Conservation (phyloP, 108 stramenopile genomes). For the Cylindrotheca closterium region DNA sequence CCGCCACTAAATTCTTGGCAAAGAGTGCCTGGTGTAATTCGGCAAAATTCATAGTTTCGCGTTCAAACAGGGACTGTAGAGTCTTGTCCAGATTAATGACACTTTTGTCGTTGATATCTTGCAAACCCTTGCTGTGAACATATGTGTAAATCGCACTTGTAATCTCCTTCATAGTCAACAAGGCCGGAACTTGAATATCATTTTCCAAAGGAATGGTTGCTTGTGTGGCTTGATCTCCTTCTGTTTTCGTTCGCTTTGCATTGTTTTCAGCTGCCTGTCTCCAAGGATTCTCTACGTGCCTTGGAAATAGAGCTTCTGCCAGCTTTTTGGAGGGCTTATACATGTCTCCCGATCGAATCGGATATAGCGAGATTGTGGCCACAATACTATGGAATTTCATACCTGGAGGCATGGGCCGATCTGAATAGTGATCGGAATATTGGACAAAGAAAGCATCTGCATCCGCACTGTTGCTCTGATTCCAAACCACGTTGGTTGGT, state of each 20-base stretch:
- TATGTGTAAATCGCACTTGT: conserved; percentile 59
- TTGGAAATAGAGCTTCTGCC: conserved; percentile 63
- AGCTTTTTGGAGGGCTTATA: conserved; percentile 50
- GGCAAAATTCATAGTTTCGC: conserved; percentile 67
- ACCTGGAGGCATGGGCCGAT: conserved; percentile 32
- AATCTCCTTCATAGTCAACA: conserved; percentile 73
- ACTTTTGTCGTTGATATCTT: conserved; percentile 55
- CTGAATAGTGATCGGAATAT: conserved; percentile 39
- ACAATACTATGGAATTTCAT: conserved; percentile 45
- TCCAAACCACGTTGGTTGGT: conserved; percentile 35
- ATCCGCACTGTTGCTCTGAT: conserved; percentile 35
- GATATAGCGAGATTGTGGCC: conserved; percentile 49
- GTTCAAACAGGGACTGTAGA: conserved; percentile 56
- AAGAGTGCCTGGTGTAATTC: conserved; percentile 51
- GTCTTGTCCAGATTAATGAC: conserved; percentile 61
- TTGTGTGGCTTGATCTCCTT: background rate
- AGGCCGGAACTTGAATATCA: conserved; percentile 57
- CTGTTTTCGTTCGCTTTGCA: conserved; percentile 16
- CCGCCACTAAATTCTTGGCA: conserved; percentile 43
- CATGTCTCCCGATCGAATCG: conserved; percentile 21
- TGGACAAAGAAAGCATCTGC: conserved; percentile 60
- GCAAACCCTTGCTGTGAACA: conserved; percentile 55
- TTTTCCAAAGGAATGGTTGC: conserved; percentile 42
- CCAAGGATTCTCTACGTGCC: conserved; percentile 13
- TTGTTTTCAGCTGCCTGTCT: conserved; percentile 16